Evolutionary conservation across 768 basidiomycete species (phyloP).

Genomic region (Calocybe gangraenosa): DNA sequence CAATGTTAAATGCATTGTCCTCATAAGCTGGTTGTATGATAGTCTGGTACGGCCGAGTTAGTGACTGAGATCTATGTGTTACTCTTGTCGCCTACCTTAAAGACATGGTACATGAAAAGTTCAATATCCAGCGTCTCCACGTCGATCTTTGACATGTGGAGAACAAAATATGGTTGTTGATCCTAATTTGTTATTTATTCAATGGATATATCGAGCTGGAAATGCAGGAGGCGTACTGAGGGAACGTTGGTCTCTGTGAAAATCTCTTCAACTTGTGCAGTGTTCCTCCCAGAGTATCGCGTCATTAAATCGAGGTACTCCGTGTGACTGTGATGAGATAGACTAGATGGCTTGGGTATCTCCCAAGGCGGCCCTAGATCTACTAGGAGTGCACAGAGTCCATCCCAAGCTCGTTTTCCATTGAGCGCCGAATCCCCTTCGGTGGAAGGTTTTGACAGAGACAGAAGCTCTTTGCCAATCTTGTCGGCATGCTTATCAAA

Average conservation of each 20-base stretch:
- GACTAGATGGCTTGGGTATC: constrained; percentile 54
- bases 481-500: constrained; percentile 83
- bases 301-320: constrained; percentile 68
- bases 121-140: constrained; percentile 80
- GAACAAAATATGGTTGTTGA: constrained; percentile 55
- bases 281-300: constrained; percentile 56
- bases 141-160: constrained; percentile 66
- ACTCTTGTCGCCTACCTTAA: constrained; percentile 46
- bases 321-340: constrained; percentile 47
- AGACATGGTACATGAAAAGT: constrained; percentile 70
- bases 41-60: constrained; percentile 32
- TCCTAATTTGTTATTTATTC: constrained; percentile 20
- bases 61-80: not conserved
- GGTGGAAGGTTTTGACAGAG: constrained; percentile 54
- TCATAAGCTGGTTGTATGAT: constrained; percentile 44
- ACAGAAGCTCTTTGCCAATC: constrained; percentile 82
- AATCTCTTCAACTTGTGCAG: constrained; percentile 58
- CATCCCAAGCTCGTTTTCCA: constrained; percentile 84
- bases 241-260: constrained; percentile 55
- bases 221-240: constrained; percentile 29
- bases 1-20: constrained; percentile 58
- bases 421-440: constrained; percentile 55
- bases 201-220: not conserved
- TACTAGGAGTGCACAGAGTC: constrained; percentile 72
- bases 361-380: constrained; percentile 72